Base-by-base conservation (phyloP, 495 filamentous ascomycete genomes). In the Thozetella sp. region DNA sequence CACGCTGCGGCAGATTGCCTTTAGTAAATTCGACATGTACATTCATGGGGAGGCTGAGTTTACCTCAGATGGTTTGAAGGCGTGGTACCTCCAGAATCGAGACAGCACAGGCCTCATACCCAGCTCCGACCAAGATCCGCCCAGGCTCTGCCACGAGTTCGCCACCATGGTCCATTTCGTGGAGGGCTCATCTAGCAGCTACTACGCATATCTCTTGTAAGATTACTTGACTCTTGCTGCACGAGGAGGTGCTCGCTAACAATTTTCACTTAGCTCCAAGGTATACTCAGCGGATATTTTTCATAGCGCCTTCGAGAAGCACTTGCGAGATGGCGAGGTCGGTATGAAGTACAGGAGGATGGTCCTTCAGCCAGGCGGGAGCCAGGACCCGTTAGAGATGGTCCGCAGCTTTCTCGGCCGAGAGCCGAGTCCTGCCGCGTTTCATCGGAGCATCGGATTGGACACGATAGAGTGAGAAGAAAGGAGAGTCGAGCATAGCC, bases 221-320 rank as follows among this genome's bases (percentile, higher is more conserved):
- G 4, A 87, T 88, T 55, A 80, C 83, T n/a, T 85, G 88, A 72
- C 67, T 88, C 19, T 83, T 87, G 53, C 83, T 83, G 43, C 83
- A 83, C 17, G 87, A 88, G 60, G 85, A 88, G 12, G 43, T 53
- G 85, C 84, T 17, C 84, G 85, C 4, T 85, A 87, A 58, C 86
- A 84, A 60, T 81, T 79, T 56, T 84, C 84, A 60, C 63, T 85
- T n/a, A 82, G 73, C 55, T 84, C 74, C 20, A 62, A 92, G 71
- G 90, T 92, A 43, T 92, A 90, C 74, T 86, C 83, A 12, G 78
- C 84, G 25, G 90, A 93, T 68, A 92, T 93, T 88, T 93, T 93
- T 75, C 86, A 90, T 69, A 77, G 81, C 1, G 83, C 84, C 17
- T 93, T 93, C 74, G 87, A 86, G 75, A 76, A 78, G 59, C 73